Percentiles rank a stretch among this genome's conserved stretches.
Evolutionary conservation across 257 asterid species (phyloP).

Genomic region (Forsythia viridissima): DNA sequence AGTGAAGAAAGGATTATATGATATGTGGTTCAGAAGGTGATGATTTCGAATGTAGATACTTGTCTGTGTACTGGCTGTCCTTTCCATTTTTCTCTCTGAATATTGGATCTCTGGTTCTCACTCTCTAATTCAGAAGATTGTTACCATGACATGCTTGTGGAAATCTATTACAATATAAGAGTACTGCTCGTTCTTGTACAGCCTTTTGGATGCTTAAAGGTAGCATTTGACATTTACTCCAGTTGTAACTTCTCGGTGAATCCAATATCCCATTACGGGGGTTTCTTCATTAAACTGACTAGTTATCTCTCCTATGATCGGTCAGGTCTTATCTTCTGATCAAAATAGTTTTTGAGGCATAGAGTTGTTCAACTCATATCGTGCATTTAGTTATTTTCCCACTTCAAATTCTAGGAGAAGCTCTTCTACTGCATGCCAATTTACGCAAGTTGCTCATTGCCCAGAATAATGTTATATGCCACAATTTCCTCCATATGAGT

Average conservation of each 20-base stretch:
- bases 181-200: background rate
- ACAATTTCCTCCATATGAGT: background rate
- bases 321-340: background rate
- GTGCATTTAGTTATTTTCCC: background rate
- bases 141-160: background rate
- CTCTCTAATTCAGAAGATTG: background rate
- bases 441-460: background rate
- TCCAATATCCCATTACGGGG: background rate
- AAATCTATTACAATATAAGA: background rate
- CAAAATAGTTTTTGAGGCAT: background rate
- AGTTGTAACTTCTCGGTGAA: background rate
- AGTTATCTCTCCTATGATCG: background rate
- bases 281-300: background rate
- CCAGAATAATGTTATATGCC: background rate
- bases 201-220: background rate
- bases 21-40: background rate
- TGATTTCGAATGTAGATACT: background rate
- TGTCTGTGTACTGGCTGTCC: background rate
- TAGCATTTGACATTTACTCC: background rate
- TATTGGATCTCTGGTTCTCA: background rate
- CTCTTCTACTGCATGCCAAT: background rate
- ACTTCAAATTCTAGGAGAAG: background rate
- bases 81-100: background rate
- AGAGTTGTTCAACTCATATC: background rate
- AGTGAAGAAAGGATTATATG: background rate